These are phyloP conservation scores for Fremontodendron californicum DNA, from an alignment of 345 rosid species.

Conservation along the genomic window DNA sequence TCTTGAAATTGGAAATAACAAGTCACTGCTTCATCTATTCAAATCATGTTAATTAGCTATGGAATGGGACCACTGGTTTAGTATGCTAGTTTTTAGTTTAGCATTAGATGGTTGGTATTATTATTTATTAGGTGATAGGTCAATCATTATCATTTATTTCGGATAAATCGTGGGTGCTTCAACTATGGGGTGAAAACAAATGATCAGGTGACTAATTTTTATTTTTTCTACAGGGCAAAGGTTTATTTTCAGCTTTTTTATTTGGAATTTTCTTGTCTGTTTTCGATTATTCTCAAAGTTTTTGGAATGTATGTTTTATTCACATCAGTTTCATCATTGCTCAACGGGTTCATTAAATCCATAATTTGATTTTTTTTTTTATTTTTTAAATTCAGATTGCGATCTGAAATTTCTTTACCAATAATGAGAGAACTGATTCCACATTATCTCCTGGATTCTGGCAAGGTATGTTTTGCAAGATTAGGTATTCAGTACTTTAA, in stretches of 20 bases:
- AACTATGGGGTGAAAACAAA: neutral
- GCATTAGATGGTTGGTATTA: neutral
- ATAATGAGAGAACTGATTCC: constrained; percentile 93
- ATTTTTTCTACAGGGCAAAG: neutral
- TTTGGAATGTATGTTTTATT: neutral
- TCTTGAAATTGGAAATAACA: constrained; percentile 6
- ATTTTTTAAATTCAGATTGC: constrained; percentile 49
- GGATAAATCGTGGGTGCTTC: neutral
- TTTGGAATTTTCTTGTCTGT: neutral
- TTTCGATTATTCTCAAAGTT: neutral
- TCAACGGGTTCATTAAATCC: neutral
- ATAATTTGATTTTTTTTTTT: neutral
- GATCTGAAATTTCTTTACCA: constrained; percentile 93
- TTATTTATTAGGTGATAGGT: neutral
- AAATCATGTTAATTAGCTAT: neutral
- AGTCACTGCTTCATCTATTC: neutral
- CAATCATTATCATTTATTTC: neutral
- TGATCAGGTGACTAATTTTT: neutral
- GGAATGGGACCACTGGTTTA: neutral
- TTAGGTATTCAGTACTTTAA: neutral
- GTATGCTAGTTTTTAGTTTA: neutral
- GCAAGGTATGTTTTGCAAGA: constrained; percentile 59
- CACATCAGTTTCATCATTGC: neutral
- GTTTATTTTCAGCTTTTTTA: neutral
- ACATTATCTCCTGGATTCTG: constrained; percentile 86